Conservation (phyloP, 2,329 filamentous ascomycete species). For the Alternaria panax region DNA sequence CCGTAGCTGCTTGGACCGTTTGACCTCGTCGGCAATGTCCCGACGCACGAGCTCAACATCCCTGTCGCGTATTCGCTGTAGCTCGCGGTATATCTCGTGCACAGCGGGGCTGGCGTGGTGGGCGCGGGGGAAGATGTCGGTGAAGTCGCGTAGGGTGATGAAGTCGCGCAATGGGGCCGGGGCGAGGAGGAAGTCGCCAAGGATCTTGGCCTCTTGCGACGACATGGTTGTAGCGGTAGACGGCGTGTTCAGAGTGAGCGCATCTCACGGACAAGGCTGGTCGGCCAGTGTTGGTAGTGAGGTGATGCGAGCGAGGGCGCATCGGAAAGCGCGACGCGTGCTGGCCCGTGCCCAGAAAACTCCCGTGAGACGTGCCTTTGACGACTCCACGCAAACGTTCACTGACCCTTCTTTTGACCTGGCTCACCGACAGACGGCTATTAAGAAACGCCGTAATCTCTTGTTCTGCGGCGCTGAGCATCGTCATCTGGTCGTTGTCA, state of each 20-base stretch:
- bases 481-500: neutral
- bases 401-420: slow-evolving; percentile 10
- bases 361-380: slow-evolving; percentile 22
- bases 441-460: neutral
- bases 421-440: slow-evolving; percentile 9
- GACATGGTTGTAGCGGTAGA: slow-evolving; percentile 61
- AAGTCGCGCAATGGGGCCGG: slow-evolving; percentile 77
- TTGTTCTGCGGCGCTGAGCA: slow-evolving; percentile 7
- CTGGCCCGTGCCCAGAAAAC: slow-evolving; percentile 30
- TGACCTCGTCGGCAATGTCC: slow-evolving; percentile 72
- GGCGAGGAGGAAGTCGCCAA: slow-evolving; percentile 78
- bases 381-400: slow-evolving; percentile 18
- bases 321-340: slow-evolving; percentile 33
- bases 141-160: slow-evolving; percentile 77
- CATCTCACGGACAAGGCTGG: neutral
- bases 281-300: slow-evolving; percentile 25
- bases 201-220: slow-evolving; percentile 75
- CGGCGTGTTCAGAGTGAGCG: neutral
- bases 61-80: slow-evolving; percentile 75
- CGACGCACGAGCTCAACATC: slow-evolving; percentile 71
- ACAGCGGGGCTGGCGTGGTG: slow-evolving; percentile 72
- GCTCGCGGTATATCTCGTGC: slow-evolving; percentile 76
- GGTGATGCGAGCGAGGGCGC: neutral
- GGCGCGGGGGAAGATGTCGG: slow-evolving; percentile 74
- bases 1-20: slow-evolving; percentile 65